Evolutionary conservation across 2,329 filamentous ascomycete genomes (phyloP).

Genomic region (Penicillium sp.): DNA sequence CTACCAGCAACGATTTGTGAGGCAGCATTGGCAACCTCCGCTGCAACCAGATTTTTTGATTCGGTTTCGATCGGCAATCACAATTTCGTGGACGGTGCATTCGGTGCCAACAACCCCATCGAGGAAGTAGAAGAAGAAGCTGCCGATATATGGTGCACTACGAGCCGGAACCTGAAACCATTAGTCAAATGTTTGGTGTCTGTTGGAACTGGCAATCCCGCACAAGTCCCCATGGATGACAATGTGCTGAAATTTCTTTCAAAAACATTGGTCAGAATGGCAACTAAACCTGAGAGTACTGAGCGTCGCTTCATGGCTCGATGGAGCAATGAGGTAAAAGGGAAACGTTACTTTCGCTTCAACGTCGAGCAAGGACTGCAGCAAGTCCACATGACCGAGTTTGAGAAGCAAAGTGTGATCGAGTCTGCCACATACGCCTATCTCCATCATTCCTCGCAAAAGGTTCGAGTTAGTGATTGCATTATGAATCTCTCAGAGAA

Average conservation of each 20-base stretch:
- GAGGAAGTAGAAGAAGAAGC: constrained; percentile 33
- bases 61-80: constrained; percentile 14
- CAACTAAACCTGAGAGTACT: constrained; percentile 13
- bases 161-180: constrained; percentile 10
- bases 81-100: constrained; percentile 35
- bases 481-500: constrained; percentile 6
- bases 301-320: constrained; percentile 19
- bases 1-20: constrained; percentile 46
- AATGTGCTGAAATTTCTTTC: constrained; percentile 16
- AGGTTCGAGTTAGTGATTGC: constrained; percentile 7
- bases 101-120: constrained; percentile 40
- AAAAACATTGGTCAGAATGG: constrained; percentile 20
- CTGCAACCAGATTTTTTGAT: constrained; percentile 43
- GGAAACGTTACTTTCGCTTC: constrained; percentile 36
- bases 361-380: constrained; percentile 41
- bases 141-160: constrained; percentile 20
- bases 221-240: constrained; percentile 6
- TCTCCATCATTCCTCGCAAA: constrained; percentile 10
- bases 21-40: constrained; percentile 54
- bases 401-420: constrained; percentile 18
- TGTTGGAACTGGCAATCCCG: constrained; percentile 22
- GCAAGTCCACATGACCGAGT: constrained; percentile 38
- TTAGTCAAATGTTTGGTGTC: constrained; percentile 28
- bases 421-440: constrained; percentile 17
- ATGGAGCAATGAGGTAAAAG: constrained; percentile 10